Percentiles rank a stretch among this genome's conserved stretches.
Conservation (phyloP, 176 grass and related monocot genomes). For the maize (Zea mays) region Zm-B73-REFERENCE-NAM-5.0 NC_050105.1:102642501-102643000, state of each 20-base stretch:
- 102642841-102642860: constrained; percentile 12
- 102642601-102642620: neutral
- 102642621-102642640: neutral
- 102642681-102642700: constrained; percentile 39
- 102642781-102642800: constrained; percentile 22
- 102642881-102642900: constrained; percentile 15
- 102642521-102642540: no score
- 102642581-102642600: neutral
- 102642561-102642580: neutral
- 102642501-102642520: no score
- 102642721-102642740: constrained; percentile 29
- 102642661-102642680: constrained; percentile 31
- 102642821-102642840: neutral
- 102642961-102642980: no score
- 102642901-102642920: neutral
- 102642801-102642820: constrained; percentile 46
- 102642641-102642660: constrained; percentile 18
- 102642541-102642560: neutral
- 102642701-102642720: constrained; percentile 26
- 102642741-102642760: constrained; percentile 12
- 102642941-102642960: constrained; percentile 39
- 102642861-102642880: neutral
- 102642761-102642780: neutral
- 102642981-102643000: constrained; percentile 1
- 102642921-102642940: neutral